Base-by-base conservation (phyloP, 2,329 filamentous ascomycete species). In the Zalaria obscura region DNA sequence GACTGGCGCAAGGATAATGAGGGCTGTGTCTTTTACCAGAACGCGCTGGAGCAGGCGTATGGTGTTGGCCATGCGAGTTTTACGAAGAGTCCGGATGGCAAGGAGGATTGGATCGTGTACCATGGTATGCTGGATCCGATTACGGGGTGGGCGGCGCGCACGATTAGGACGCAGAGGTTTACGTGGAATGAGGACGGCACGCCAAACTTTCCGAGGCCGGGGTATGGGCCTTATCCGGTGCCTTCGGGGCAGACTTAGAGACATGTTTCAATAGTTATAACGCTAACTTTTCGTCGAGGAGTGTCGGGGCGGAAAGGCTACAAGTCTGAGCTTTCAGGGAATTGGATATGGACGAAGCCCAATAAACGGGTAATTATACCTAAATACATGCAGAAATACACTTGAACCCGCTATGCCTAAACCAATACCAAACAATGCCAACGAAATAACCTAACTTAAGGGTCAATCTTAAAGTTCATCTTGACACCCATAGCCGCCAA, bases 401-500 rank as follows among this genome's bases (percentile, higher is more conserved):
- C n/a, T n/a, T n/a, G 18, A 18, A 18, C 18, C 18, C 18, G 18
- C 18, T 18, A 18, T 18, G 18, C 18, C 18, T 18, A 18, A 18
- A 18, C 2, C 18, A 18, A 18, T 18, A 18, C 18, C 18, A 18
- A 18, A 18, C 18, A 18, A 18, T 18, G 18, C 18, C 18, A 18
- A 18, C 18, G 2, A 18, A 32, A 32, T 3, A 7, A 3, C 29
- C 37, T 48, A 7, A 3, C 29, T 35, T 48, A 69, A 34, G 66
- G 68, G 36, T 69, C 67, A 36, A 96, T 82, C 60, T 81, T 80
- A 59, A 94, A 96, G 70, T 86, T 94, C 65, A 98, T 76, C 65
- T 87, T 82, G 41, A 98, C 80, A 40, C 91, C 91, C 91, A 98
- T 98, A 42, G 87, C 87, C 31, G 88, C 85, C 53, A 98, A 67